These are phyloP conservation scores for Kandelia obovata DNA, from an alignment of 345 rosid species.

Conservation along the genomic window DNA sequence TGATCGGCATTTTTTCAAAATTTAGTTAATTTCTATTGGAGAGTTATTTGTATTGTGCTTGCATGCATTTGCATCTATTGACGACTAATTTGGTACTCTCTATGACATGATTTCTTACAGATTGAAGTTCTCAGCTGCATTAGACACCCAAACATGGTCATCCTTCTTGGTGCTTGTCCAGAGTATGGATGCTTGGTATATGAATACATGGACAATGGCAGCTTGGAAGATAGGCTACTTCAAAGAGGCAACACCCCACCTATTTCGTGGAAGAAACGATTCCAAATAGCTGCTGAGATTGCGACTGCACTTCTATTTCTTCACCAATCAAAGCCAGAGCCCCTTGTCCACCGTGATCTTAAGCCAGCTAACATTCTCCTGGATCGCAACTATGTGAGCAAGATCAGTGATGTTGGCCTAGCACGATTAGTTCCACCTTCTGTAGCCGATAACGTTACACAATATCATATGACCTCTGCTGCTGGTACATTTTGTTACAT, in stretches of 20 bases:
- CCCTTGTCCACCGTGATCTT: slow-evolving; percentile 88
- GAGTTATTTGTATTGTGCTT: no score
- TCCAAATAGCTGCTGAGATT: slow-evolving; percentile 74
- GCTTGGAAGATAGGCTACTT: slow-evolving; percentile 78
- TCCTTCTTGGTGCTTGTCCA: slow-evolving; percentile 90
- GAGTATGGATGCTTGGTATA: slow-evolving; percentile 89
- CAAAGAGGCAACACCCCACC: slow-evolving; percentile 61
- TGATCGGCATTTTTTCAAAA: no score
- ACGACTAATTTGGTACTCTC: slow-evolving; percentile 12
- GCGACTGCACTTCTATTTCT: slow-evolving; percentile 81
- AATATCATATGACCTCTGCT: slow-evolving; percentile 83
- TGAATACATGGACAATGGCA: slow-evolving; percentile 74
- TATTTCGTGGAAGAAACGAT: slow-evolving; percentile 66
- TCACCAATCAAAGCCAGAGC: slow-evolving; percentile 95
- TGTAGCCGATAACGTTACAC: slow-evolving; percentile 71
- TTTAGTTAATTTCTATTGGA: no score
- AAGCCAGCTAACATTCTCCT: slow-evolving; percentile 93
- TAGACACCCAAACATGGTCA: slow-evolving; percentile 92
- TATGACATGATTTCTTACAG: slow-evolving; percentile 26
- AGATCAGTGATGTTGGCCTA: slow-evolving; percentile 91
- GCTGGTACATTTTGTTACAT: slow-evolving; percentile 93
- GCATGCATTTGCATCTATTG: no score
- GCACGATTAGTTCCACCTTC: slow-evolving; percentile 88
- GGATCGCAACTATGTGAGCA: slow-evolving; percentile 76
- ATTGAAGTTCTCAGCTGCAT: slow-evolving; percentile 80